Conservation (phyloP, 768 basidiomycete species). For the Russula olivacea region DNA sequence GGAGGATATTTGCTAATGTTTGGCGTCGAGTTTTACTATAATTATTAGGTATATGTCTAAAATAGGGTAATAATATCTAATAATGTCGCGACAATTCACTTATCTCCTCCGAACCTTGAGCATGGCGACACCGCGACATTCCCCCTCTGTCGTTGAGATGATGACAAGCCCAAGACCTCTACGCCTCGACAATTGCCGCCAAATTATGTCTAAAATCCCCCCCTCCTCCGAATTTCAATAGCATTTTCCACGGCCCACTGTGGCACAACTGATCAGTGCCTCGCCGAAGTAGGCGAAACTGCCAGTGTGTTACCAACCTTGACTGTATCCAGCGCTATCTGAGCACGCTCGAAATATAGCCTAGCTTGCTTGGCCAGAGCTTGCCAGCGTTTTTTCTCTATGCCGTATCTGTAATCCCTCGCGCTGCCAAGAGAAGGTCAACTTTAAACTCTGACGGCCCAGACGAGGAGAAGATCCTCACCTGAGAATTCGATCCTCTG, state of each 20-base stretch:
- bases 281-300: not conserved
- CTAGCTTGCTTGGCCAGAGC: not conserved
- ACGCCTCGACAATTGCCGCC: not conserved
- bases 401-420: not conserved
- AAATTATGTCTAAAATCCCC: not conserved
- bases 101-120: too few species aligned
- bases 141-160: too few species aligned
- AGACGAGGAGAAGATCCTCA: not conserved
- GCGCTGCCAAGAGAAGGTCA: not conserved
- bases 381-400: not conserved
- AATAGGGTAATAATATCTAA: too few species aligned
- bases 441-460: not conserved
- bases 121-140: too few species aligned
- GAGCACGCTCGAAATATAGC: slow-evolving; percentile 1
- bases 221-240: not conserved
- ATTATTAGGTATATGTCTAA: too few species aligned
- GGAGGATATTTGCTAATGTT: too few species aligned
- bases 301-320: slow-evolving; percentile 6
- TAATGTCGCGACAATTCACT: too few species aligned
- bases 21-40: too few species aligned
- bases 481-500: not conserved
- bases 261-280: not conserved
- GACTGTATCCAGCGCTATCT: not conserved
- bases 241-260: not conserved
- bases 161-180: too few species aligned